Evolutionary conservation across 306 rosid genomes (phyloP).

Genomic region (Betula pendula): DNA sequence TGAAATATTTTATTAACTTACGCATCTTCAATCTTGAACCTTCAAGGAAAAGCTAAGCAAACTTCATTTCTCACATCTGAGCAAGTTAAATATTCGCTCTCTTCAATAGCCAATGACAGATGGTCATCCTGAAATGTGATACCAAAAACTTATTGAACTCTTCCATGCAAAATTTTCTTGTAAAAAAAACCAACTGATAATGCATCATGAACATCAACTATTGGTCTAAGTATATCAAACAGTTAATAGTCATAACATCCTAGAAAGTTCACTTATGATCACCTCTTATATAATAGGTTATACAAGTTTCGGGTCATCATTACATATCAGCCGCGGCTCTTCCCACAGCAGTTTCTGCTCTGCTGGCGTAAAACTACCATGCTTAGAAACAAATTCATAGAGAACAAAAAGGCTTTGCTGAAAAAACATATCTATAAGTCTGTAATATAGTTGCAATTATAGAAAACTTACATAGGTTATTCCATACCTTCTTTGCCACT

Average conservation of each 20-base stretch:
- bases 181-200: background rate
- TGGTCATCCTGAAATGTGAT: conserved; percentile 37
- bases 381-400: background rate
- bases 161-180: background rate
- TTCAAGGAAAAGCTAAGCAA: conserved; percentile 11
- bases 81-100: conserved; percentile 11
- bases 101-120: conserved; percentile 11
- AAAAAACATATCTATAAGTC: background rate
- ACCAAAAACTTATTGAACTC: conserved; percentile 3
- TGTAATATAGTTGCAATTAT: background rate
- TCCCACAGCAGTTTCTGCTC: conserved; percentile 20
- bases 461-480: background rate
- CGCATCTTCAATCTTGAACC: conserved; percentile 3
- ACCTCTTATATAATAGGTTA: conserved; percentile 17
- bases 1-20: conserved; percentile 10
- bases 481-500: background rate
- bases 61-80: conserved; percentile 10
- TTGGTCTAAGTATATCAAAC: conserved; percentile 10
- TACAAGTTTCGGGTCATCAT: conserved; percentile 18
- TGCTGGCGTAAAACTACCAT: conserved; percentile 20
- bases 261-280: conserved; percentile 26
- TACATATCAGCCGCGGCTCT: conserved; percentile 26
- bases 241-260: conserved; percentile 16
- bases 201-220: background rate
- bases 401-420: too few relatives aligned